These are phyloP conservation scores for Kwoniella dejecticola DNA, from an alignment of 768 basidiomycete species.

Conservation along the genomic window DNA sequence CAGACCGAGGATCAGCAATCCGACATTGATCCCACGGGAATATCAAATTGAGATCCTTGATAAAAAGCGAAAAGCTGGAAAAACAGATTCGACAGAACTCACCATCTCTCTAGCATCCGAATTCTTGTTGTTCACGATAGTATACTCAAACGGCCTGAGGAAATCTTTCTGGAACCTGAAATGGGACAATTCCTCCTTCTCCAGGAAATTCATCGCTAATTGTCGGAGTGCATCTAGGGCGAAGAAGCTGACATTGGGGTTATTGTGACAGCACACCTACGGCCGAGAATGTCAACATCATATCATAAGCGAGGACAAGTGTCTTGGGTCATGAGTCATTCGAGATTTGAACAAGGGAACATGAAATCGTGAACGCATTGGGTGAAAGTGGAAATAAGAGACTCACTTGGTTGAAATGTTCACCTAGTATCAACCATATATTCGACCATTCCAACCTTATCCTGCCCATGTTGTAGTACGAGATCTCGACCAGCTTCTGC, in stretches of 20 bases:
- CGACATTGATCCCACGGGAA: no score
- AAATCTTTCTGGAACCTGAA: conserved; percentile 99
- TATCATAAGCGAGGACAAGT: no score
- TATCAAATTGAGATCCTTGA: no score
- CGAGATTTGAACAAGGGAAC: no score
- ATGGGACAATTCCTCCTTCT: conserved; percentile 95
- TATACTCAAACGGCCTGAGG: conserved; percentile 94
- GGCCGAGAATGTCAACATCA: no score
- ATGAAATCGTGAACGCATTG: no score
- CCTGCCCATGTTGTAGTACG: conserved; percentile 98
- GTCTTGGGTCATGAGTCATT: no score
- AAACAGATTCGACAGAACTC: conserved; percentile 24
- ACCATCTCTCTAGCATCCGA: conserved; percentile 97
- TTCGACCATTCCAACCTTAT: conserved; percentile 98
- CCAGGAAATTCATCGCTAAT: conserved; percentile 95
- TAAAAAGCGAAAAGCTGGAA: no score
- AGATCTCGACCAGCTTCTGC: conserved; percentile 97
- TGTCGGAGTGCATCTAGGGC: conserved; percentile 95
- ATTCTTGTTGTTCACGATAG: conserved; percentile 94
- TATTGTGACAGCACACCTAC: conserved; percentile 97
- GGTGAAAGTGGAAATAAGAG: background rate
- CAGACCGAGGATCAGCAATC: conserved; percentile 10
- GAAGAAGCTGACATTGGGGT: conserved; percentile 93
- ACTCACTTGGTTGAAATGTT: conserved; percentile 94
- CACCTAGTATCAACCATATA: conserved; percentile 95